phyloP scores from a whole-genome alignment of 2,329 filamentous ascomycete species.

The Stemphylium beticola region DNA sequence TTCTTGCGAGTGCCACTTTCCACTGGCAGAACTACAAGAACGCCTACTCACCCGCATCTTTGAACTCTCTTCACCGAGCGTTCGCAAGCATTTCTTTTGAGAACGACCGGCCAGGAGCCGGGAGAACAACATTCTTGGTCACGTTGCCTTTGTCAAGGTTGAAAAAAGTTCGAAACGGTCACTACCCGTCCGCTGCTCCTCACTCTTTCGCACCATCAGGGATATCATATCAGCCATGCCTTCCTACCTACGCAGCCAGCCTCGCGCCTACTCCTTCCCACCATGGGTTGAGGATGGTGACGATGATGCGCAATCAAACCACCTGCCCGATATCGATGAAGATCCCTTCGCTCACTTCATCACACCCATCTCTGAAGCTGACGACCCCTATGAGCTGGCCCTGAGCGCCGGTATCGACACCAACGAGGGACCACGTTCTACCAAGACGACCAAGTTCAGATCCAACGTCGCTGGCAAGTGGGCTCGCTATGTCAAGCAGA shows the following conservation, averaged over 20 bases:
- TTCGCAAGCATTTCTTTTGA: slow-evolving; percentile 27
- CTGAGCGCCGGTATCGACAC: slow-evolving; percentile 49
- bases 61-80: slow-evolving; percentile 19
- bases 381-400: slow-evolving; percentile 48
- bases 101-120: slow-evolving; percentile 43
- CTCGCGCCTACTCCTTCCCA: slow-evolving; percentile 45
- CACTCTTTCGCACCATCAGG: slow-evolving; percentile 30
- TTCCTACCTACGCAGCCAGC: slow-evolving; percentile 36
- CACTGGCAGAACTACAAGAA: slow-evolving; percentile 28
- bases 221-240: slow-evolving; percentile 41
- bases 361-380: slow-evolving; percentile 50
- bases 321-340: slow-evolving; percentile 51
- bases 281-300: slow-evolving; percentile 41
- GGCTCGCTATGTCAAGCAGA: slow-evolving; percentile 49
- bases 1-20: slow-evolving; percentile 19
- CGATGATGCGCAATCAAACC: slow-evolving; percentile 18
- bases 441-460: slow-evolving; percentile 48
- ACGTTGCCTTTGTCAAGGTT: slow-evolving; percentile 32
- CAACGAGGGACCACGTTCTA: slow-evolving; percentile 34
- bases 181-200: slow-evolving; percentile 29
- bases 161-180: slow-evolving; percentile 33
- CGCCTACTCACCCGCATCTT: slow-evolving; percentile 22
- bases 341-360: slow-evolving; percentile 54
- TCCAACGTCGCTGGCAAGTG: slow-evolving; percentile 49
- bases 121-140: slow-evolving; percentile 25